A percentile compares a stretch with the other conserved stretches of the same genome.
These are phyloP conservation scores for Aureobasidium sp. DNA, from an alignment of 2,329 filamentous ascomycete genomes.

Conservation along the genomic window DNA sequence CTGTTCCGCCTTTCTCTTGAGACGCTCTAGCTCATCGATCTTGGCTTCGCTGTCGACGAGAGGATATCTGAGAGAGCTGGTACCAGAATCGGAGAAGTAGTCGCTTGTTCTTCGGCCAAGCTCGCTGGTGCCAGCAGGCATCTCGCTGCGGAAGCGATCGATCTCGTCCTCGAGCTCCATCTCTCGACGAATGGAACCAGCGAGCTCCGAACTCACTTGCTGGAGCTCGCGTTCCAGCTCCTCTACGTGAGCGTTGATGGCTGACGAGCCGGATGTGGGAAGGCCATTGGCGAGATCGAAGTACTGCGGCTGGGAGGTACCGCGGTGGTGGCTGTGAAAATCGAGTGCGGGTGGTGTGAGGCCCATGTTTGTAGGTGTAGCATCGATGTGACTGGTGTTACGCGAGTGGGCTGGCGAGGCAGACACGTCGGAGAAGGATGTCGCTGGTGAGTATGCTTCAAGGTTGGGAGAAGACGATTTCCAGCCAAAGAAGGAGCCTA, in stretches of 20 bases:
- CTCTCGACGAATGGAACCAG: conserved; percentile 85
- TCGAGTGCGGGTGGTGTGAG: conserved; percentile 44
- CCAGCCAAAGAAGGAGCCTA: conserved; percentile 63
- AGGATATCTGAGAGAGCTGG: conserved; percentile 73
- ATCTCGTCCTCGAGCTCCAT: conserved; percentile 95
- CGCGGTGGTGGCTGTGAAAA: conserved; percentile 44
- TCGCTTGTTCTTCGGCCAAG: conserved; percentile 77
- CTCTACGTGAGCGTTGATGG: conserved; percentile 57
- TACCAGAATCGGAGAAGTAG: conserved; percentile 95
- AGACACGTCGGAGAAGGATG: conserved; percentile 55
- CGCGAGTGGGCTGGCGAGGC: conserved; percentile 51
- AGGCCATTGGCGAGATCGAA: conserved; percentile 43
- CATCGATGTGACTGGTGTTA: conserved; percentile 29
- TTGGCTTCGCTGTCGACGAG: conserved; percentile 52
- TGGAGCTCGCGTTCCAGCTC: conserved; percentile 93
- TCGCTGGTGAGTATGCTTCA: conserved; percentile 51
- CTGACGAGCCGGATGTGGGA: conserved; percentile 33
- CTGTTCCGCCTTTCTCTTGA: conserved; percentile 79
- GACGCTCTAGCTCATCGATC: conserved; percentile 68
- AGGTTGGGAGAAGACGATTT: conserved; percentile 47
- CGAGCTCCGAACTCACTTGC: conserved; percentile 87
- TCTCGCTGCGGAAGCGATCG: conserved; percentile 77
- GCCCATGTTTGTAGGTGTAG: conserved; percentile 22
- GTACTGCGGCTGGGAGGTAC: conserved; percentile 33
- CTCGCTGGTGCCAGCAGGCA: conserved; percentile 43